Evolutionary conservation across 495 filamentous ascomycete genomes (phyloP).

Genomic region (Trichoderma asperelloides): DNA sequence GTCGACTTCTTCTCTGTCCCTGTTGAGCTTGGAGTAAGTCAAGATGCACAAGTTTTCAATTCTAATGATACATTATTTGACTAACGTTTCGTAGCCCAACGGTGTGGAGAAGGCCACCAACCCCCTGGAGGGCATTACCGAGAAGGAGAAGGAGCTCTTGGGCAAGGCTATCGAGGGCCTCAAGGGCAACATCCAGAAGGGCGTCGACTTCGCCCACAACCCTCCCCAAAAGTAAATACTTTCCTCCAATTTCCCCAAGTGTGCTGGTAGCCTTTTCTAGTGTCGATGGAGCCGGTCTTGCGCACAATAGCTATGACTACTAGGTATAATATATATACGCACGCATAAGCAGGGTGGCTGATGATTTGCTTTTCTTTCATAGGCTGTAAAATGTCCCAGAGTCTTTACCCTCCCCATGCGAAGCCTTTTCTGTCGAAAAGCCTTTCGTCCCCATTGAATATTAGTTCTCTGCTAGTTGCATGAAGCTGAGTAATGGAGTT

Average conservation of each 20-base stretch:
- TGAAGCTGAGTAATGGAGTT: neutral
- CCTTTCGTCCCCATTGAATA: neutral
- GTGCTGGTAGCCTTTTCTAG: slow-evolving; percentile 2
- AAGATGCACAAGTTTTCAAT: neutral
- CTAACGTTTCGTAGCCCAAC: slow-evolving; percentile 51
- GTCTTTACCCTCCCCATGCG: neutral
- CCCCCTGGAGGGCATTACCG: slow-evolving; percentile 61
- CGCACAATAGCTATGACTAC: slow-evolving; percentile 6
- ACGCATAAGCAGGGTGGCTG: slow-evolving; percentile 23
- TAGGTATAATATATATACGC: slow-evolving; percentile 6
- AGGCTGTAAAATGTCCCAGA: slow-evolving; percentile 27
- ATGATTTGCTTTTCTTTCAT: slow-evolving; percentile 21
- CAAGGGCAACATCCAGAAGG: slow-evolving; percentile 89
- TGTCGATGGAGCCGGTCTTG: slow-evolving; percentile 4
- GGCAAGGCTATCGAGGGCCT: slow-evolving; percentile 63
- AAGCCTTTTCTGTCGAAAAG: neutral
- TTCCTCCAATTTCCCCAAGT: slow-evolving; percentile 15
- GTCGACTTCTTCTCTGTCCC: slow-evolving; percentile 94
- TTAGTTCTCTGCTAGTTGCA: neutral
- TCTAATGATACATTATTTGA: neutral
- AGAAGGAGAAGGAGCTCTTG: slow-evolving; percentile 80
- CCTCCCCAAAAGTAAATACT: slow-evolving; percentile 61
- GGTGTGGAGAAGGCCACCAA: slow-evolving; percentile 79
- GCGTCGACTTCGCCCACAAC: slow-evolving; percentile 79
- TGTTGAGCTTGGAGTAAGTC: slow-evolving; percentile 83